Percentiles rank a stretch among this genome's conserved stretches.
Evolutionary conservation across 192 early-diverging fungal genomes (phyloP).

Genomic region (Phycomyces blakesleeanus): DNA sequence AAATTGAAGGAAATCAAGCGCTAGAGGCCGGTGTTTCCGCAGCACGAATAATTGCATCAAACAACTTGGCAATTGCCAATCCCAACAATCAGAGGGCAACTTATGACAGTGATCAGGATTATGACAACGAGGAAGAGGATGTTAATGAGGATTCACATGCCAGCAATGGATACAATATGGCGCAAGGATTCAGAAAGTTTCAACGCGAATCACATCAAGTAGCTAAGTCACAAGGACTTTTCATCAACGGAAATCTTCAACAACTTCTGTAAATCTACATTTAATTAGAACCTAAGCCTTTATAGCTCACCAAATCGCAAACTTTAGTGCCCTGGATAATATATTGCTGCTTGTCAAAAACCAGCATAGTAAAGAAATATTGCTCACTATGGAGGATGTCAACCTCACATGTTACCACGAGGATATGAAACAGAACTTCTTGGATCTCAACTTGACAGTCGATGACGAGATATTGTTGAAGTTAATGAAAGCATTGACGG

Average conservation of each 20-base stretch:
- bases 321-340: background rate
- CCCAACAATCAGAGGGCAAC: background rate
- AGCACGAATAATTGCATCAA: background rate
- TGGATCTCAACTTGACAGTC: background rate
- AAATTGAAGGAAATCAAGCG: background rate
- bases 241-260: constrained; percentile 2
- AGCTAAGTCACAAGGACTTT: background rate
- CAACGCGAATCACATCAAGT: background rate
- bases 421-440: background rate
- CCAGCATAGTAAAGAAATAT: background rate
- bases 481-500: background rate
- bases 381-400: background rate
- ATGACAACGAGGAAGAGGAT: background rate
- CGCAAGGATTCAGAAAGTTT: background rate
- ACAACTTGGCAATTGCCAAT: background rate
- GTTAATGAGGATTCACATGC: background rate
- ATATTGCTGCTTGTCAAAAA: background rate
- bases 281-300: background rate
- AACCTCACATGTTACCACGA: background rate
- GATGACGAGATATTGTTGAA: background rate
- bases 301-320: background rate
- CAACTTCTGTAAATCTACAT: background rate
- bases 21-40: background rate
- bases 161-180: constrained; percentile 4
- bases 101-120: background rate